Conservation (phyloP, 768 basidiomycete genomes). For the Kondoa subrosea region DNA sequence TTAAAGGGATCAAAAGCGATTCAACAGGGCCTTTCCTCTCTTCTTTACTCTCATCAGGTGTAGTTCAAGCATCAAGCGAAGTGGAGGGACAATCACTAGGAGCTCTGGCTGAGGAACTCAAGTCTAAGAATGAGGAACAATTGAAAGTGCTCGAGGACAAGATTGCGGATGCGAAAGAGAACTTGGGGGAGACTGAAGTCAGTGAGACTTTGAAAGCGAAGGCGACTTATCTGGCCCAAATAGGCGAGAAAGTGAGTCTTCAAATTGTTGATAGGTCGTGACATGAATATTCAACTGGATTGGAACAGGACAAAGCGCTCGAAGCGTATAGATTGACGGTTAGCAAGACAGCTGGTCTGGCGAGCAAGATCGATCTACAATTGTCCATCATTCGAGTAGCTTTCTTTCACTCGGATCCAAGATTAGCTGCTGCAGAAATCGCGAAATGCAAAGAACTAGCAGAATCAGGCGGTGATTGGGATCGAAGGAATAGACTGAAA, state of each 20-base stretch:
- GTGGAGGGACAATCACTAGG: background rate
- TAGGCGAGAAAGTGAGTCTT: slow-evolving; percentile 54
- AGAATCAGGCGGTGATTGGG: slow-evolving; percentile 96
- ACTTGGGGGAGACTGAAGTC: slow-evolving; percentile 83
- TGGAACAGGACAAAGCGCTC: slow-evolving; percentile 53
- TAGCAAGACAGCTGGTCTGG: slow-evolving; percentile 80
- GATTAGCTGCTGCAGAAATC: slow-evolving; percentile 53
- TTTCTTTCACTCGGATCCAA: slow-evolving; percentile 68
- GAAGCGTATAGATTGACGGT: slow-evolving; percentile 67
- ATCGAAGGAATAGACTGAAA: slow-evolving; percentile 85
- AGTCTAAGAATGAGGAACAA: slow-evolving; percentile 53
- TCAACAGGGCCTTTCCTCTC: slow-evolving; percentile 16
- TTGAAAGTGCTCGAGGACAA: slow-evolving; percentile 58
- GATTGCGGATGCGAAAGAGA: slow-evolving; percentile 70
- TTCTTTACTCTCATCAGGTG: slow-evolving; percentile 6
- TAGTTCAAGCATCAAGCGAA: slow-evolving; percentile 1
- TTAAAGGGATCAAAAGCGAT: slow-evolving; percentile 11
- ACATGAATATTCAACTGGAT: background rate
- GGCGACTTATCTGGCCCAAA: slow-evolving; percentile 69
- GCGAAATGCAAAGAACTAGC: slow-evolving; percentile 67
- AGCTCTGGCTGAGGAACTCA: slow-evolving; percentile 33
- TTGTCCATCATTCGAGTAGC: slow-evolving; percentile 76
- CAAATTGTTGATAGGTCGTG: background rate
- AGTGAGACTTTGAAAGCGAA: slow-evolving; percentile 66
- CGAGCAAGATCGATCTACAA: slow-evolving; percentile 80